A percentile compares a stretch with the other conserved stretches of the same genome.
Conservation (phyloP, 2,329 filamentous ascomycete species). For the Plectosphaerella cucumerina region DNA sequence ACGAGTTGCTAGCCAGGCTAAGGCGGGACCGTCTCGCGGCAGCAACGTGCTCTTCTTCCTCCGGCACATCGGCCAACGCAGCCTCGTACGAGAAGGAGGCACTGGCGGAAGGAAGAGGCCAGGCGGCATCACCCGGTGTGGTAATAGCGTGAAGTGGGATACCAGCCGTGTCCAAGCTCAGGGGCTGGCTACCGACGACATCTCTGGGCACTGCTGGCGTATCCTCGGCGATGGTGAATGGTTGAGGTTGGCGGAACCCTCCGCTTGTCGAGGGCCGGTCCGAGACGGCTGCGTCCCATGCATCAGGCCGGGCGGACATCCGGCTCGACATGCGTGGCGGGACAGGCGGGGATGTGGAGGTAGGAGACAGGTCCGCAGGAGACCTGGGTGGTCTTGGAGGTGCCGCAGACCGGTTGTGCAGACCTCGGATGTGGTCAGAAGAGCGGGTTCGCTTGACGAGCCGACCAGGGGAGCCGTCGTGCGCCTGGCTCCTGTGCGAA, state of each 20-base stretch:
- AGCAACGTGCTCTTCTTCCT: constrained; percentile 53
- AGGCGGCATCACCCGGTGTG: constrained; percentile 36
- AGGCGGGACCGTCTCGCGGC: constrained; percentile 32
- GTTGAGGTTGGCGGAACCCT: constrained; percentile 40
- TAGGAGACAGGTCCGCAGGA: constrained; percentile 27
- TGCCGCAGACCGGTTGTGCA: constrained; percentile 35
- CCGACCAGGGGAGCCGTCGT: constrained; percentile 20
- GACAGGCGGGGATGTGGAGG: constrained; percentile 31
- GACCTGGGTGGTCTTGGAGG: constrained; percentile 43
- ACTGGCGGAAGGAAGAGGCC: constrained; percentile 36
- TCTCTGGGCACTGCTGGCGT: neutral
- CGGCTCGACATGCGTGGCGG: constrained; percentile 53
- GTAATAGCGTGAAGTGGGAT: constrained; percentile 31
- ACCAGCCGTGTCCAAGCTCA: too few species aligned
- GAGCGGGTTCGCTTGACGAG: constrained; percentile 41
- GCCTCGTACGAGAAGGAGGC: constrained; percentile 32
- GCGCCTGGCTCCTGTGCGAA: neutral
- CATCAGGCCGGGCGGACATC: constrained; percentile 38
- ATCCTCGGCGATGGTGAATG: constrained; percentile 26
- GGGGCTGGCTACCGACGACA: too few species aligned
- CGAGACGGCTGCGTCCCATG: constrained; percentile 31
- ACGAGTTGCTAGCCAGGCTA: constrained; percentile 42
- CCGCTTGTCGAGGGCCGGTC: constrained; percentile 42
- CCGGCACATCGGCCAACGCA: constrained; percentile 54
- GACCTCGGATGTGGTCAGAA: constrained; percentile 43